These are phyloP conservation scores for Nakazawaea laoshanensis DNA, from an alignment of 805 yeast species.

Conservation along the genomic window DNA sequence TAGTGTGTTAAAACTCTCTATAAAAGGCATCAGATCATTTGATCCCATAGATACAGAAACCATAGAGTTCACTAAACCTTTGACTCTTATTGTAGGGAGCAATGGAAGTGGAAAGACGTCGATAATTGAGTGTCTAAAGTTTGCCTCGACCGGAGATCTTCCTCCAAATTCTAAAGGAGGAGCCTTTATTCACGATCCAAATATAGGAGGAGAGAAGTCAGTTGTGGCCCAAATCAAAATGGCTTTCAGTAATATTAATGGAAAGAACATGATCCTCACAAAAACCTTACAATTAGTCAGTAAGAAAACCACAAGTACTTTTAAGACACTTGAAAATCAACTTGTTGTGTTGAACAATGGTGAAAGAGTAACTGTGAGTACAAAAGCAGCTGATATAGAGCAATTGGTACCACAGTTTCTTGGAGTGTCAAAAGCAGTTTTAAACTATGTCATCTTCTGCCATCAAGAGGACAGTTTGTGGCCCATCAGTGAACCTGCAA, in stretches of 20 bases:
- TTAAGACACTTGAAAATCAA: slow-evolving; percentile 90
- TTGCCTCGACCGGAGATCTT: slow-evolving; percentile 90
- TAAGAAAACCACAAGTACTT: slow-evolving; percentile 53
- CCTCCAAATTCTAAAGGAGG: slow-evolving; percentile 97
- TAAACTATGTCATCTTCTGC: slow-evolving; percentile 91
- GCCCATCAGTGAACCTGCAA: slow-evolving; percentile 92
- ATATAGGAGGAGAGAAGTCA: slow-evolving; percentile 61
- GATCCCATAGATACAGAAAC: slow-evolving; percentile 79
- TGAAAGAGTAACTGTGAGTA: slow-evolving; percentile 65
- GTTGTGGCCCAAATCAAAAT: slow-evolving; percentile 87
- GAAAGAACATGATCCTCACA: slow-evolving; percentile 75
- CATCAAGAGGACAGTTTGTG: slow-evolving; percentile 96
- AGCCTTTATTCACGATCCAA: slow-evolving; percentile 92
- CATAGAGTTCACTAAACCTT: slow-evolving; percentile 81
- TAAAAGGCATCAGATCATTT: slow-evolving; percentile 87
- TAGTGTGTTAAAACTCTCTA: slow-evolving; percentile 49
- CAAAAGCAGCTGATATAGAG: slow-evolving; percentile 81
- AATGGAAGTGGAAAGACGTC: slow-evolving; percentile 98
- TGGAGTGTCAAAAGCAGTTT: slow-evolving; percentile 82
- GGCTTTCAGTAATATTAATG: slow-evolving; percentile 69
- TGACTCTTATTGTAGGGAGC: slow-evolving; percentile 90
- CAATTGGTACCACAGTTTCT: slow-evolving; percentile 69
- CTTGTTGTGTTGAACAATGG: slow-evolving; percentile 58
- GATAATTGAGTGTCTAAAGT: slow-evolving; percentile 86
- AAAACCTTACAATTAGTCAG: slow-evolving; percentile 71